Evolutionary conservation across 192 early-diverging fungal species (phyloP).

Genomic region (Radiomyces spectabilis): DNA sequence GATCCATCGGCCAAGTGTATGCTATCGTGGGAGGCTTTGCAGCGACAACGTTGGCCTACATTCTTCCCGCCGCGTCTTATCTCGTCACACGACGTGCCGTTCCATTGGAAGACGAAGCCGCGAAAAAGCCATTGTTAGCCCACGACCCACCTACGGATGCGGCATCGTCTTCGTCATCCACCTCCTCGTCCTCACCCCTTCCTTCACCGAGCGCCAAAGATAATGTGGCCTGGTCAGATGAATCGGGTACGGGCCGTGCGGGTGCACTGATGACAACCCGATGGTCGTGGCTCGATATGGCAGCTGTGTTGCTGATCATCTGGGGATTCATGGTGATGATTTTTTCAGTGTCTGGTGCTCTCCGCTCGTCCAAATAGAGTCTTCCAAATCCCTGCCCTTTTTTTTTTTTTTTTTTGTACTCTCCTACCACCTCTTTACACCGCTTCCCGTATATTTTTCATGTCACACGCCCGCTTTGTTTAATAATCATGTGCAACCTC

Average conservation of each 20-base stretch:
- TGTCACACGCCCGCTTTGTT: too few relatives aligned
- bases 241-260: not conserved
- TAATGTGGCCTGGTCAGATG: not conserved
- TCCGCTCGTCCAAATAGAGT: not conserved
- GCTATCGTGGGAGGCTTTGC: conserved; percentile 40
- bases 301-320: conserved; percentile 27
- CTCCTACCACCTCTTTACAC: not conserved
- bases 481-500: too few relatives aligned
- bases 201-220: not conserved
- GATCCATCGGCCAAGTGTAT: conserved; percentile 37
- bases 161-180: not conserved
- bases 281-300: conserved; percentile 1
- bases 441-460: too few relatives aligned
- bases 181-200: not conserved
- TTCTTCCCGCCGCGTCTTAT: conserved; percentile 37
- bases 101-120: not conserved
- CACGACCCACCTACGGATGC: not conserved
- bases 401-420: not conserved
- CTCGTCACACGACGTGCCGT: conserved; percentile 1
- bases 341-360: conserved; percentile 25
- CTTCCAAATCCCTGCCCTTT: not conserved
- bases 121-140: not conserved
- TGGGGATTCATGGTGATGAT: conserved; percentile 44
- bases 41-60: conserved; percentile 39
- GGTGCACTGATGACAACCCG: conserved; percentile 19